phyloP scores from a whole-genome alignment of 1,284 basidiomycete species.

The Puccinia coronata region DNA sequence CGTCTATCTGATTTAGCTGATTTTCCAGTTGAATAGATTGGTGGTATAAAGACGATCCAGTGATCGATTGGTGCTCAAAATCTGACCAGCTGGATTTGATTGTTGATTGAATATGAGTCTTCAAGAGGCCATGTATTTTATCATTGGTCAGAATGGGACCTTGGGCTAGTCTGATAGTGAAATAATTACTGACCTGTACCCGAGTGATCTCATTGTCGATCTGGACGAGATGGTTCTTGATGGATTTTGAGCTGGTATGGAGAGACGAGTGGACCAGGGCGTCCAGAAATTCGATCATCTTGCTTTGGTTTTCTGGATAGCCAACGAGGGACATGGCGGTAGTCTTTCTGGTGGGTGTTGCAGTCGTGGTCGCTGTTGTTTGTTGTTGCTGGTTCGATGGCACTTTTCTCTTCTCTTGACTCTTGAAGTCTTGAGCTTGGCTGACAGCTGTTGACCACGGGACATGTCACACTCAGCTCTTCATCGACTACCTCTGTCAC shows the following conservation, averaged over 20 bases:
- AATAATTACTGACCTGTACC: constrained; percentile 22
- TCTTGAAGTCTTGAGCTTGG: no score
- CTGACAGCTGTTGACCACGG: no score
- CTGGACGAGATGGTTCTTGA: constrained; percentile 13
- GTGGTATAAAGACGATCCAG: constrained; percentile 26
- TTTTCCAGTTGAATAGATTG: constrained; percentile 27
- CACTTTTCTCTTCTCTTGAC: no score
- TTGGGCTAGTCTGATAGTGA: neutral
- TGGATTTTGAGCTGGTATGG: constrained; percentile 35
- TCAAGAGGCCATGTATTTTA: neutral
- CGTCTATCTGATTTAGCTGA: constrained; percentile 25
- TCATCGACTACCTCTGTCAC: no score
- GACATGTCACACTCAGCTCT: no score
- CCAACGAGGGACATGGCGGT: neutral
- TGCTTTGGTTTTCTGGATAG: neutral
- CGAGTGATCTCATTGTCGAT: constrained; percentile 44
- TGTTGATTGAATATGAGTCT: constrained; percentile 38
- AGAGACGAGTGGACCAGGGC: constrained; percentile 3
- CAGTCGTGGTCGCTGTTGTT: neutral
- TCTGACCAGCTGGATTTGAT: constrained; percentile 42
- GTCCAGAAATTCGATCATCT: constrained; percentile 17
- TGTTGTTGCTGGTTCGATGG: neutral
- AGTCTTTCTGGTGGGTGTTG: neutral
- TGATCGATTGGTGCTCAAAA: constrained; percentile 37
- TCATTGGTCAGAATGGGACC: neutral